phyloP scores from a whole-genome alignment of 257 asterid genomes.

The Primulina eburnea region DNA sequence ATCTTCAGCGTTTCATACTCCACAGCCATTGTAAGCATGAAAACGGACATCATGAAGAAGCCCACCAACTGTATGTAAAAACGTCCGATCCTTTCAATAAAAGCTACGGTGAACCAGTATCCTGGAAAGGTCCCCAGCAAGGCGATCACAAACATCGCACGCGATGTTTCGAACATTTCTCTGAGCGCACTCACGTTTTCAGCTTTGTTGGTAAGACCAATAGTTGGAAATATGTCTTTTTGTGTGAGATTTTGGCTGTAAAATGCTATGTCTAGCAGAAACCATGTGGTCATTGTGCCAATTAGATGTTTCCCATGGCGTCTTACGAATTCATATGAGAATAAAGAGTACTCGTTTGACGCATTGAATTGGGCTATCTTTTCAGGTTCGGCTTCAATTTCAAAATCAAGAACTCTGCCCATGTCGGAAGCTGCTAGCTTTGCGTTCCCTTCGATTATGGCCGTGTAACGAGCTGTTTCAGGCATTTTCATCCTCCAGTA shows the following conservation, averaged over 20 bases:
- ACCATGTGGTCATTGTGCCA: constrained; percentile 35
- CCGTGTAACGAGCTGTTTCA: constrained; percentile 41
- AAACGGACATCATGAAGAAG: constrained; percentile 41
- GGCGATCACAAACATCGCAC: constrained; percentile 43
- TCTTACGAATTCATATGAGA: constrained; percentile 27
- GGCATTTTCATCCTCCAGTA: constrained; percentile 49
- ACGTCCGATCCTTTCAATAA: constrained; percentile 38
- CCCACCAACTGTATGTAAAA: constrained; percentile 40
- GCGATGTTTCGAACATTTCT: constrained; percentile 38
- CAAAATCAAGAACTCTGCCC: constrained; percentile 37
- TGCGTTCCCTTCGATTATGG: constrained; percentile 36
- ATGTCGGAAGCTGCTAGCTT: constrained; percentile 40
- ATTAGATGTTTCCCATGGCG: constrained; percentile 34
- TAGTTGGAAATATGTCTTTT: constrained; percentile 33
- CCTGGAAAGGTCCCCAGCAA: constrained; percentile 39
- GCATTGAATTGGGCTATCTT: constrained; percentile 27
- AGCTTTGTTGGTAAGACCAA: constrained; percentile 29
- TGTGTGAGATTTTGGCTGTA: constrained; percentile 37
- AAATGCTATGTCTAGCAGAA: constrained; percentile 30
- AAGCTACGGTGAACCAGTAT: constrained; percentile 37
- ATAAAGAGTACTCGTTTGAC: constrained; percentile 26
- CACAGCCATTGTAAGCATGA: constrained; percentile 35
- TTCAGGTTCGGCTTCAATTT: constrained; percentile 31
- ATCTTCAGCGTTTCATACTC: constrained; percentile 31
- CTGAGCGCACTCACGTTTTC: constrained; percentile 24